Evolutionary conservation across 495 filamentous ascomycete species (phyloP).

Genomic region (Penicillium argentinense): DNA sequence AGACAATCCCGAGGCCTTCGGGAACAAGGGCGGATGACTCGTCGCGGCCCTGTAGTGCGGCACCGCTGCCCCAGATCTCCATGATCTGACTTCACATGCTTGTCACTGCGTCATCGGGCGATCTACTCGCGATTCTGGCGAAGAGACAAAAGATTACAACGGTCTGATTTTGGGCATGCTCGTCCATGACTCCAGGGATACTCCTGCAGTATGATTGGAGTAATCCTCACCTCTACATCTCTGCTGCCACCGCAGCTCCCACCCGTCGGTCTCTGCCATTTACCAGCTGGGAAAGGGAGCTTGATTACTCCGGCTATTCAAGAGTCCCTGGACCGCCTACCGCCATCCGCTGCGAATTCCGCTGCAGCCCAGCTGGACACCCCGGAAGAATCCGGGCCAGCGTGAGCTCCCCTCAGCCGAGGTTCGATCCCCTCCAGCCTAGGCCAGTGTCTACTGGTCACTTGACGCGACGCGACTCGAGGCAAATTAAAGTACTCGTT

Average conservation of each 20-base stretch:
- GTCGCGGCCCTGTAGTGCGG: too few relatives aligned
- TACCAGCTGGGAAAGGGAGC: neutral
- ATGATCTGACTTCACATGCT: slow-evolving; percentile 4
- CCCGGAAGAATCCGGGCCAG: slow-evolving; percentile 31
- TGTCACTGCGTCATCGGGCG: slow-evolving; percentile 1
- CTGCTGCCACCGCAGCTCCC: too few relatives aligned
- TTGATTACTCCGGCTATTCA: slow-evolving; percentile 16
- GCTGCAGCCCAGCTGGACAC: neutral
- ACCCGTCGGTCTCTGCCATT: neutral
- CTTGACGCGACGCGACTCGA: slow-evolving; percentile 6
- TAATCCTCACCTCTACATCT: too few relatives aligned
- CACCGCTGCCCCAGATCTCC: slow-evolving; percentile 2
- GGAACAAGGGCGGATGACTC: slow-evolving; percentile 27
- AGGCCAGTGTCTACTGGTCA: slow-evolving; percentile 4
- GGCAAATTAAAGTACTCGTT: too few relatives aligned
- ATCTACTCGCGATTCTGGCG: too few relatives aligned
- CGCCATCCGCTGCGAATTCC: slow-evolving; percentile 10
- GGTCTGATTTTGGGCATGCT: too few relatives aligned
- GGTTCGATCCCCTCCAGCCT: slow-evolving; percentile 21
- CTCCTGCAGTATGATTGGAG: too few relatives aligned
- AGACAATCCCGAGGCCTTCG: slow-evolving; percentile 35
- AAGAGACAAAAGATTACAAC: too few relatives aligned
- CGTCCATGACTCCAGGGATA: too few relatives aligned
- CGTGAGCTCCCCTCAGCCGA: slow-evolving; percentile 32
- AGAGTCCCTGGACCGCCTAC: slow-evolving; percentile 1